phyloP scores from a whole-genome alignment of 1,284 basidiomycete species.

The Ceratobasidium sp. region DNA sequence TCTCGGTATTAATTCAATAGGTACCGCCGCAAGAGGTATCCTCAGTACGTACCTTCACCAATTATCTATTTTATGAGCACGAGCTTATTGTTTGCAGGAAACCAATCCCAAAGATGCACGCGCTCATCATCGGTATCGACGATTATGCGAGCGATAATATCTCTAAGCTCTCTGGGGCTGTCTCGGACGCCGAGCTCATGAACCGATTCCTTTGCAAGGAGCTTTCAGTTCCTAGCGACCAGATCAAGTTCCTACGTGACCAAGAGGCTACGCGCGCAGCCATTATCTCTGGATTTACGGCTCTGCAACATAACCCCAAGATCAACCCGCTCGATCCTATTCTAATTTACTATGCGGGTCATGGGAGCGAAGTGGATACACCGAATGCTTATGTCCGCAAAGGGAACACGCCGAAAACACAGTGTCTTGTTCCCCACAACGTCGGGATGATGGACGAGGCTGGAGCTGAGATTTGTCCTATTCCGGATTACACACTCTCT shows the following conservation, averaged over 20 bases:
- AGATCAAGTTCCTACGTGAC: too few species aligned
- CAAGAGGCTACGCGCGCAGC: conserved; percentile 64
- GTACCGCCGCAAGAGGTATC: too few species aligned
- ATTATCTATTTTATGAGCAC: too few species aligned
- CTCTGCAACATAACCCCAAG: conserved; percentile 61
- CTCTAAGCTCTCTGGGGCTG: neutral
- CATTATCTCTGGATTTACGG: conserved; percentile 64
- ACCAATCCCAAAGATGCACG: neutral
- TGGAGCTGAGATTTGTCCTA: too few species aligned
- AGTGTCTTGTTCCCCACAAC: too few species aligned
- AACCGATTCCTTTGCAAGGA: conserved; percentile 61
- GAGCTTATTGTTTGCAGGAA: neutral
- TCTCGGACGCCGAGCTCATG: conserved; percentile 56
- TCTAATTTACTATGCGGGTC: conserved; percentile 71
- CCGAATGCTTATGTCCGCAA: conserved; percentile 54
- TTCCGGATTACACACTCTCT: too few species aligned
- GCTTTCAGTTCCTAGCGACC: conserved; percentile 62
- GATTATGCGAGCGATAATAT: conserved; percentile 1
- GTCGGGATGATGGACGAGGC: too few species aligned
- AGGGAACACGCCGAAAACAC: too few species aligned
- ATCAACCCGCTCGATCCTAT: conserved; percentile 67
- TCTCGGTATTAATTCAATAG: too few species aligned
- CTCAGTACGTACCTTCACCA: too few species aligned
- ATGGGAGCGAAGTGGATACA: conserved; percentile 62
- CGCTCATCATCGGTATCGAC: conserved; percentile 21